These are phyloP conservation scores for Rosa hybrid DNA, from an alignment of 331 rosid species.

Conservation along the genomic window DNA sequence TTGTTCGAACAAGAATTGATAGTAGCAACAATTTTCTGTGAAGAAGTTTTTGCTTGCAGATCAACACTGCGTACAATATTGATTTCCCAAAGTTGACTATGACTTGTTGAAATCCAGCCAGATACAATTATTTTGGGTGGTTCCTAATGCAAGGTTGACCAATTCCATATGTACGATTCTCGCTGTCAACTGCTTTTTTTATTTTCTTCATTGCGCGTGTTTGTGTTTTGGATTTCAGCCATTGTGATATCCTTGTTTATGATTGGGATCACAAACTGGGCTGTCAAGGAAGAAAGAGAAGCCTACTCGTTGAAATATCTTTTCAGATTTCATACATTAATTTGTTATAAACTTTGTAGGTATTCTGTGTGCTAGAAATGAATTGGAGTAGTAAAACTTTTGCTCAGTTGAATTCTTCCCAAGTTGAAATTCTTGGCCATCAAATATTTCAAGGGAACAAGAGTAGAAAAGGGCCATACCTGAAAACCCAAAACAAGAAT, in stretches of 20 bases:
- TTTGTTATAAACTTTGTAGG: not conserved
- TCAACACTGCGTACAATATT: not conserved
- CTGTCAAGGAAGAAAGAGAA: not conserved
- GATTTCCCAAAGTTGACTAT: not conserved
- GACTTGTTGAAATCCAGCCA: not conserved
- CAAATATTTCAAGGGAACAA: not conserved
- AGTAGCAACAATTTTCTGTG: not conserved
- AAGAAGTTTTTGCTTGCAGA: slow-evolving; percentile 6
- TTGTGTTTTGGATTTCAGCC: not conserved
- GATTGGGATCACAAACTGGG: not conserved
- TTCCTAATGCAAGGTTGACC: not conserved
- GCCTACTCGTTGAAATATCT: not conserved
- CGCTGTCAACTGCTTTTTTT: not conserved
- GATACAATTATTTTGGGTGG: not conserved
- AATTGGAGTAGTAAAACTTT: not conserved
- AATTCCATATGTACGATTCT: not conserved
- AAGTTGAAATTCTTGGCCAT: too few species aligned
- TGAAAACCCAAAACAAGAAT: not conserved
- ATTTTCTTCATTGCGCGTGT: not conserved
- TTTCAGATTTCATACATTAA: not conserved
- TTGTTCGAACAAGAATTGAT: not conserved
- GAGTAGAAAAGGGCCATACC: not conserved
- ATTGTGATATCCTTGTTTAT: not conserved
- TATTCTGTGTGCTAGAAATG: not conserved
- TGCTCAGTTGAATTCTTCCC: too few species aligned